Evolutionary conservation across 805 yeast genomes (phyloP).

Genomic region (Henningerozyma blattae): DNA sequence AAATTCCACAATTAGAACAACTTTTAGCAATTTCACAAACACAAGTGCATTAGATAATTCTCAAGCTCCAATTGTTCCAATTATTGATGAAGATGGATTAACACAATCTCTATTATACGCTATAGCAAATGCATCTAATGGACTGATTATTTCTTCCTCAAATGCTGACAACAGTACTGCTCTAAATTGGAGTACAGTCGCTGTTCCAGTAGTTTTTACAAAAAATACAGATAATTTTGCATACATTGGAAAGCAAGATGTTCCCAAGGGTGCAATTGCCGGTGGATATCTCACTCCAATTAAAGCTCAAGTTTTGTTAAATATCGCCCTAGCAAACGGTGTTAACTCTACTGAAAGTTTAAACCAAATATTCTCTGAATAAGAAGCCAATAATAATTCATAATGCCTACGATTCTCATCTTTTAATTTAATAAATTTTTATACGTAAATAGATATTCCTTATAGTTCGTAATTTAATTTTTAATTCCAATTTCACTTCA

Average conservation of each 20-base stretch:
- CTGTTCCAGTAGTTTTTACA: constrained; percentile 17
- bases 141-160: constrained; percentile 12
- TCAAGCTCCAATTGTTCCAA: constrained; percentile 14
- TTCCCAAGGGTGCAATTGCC: constrained; percentile 17
- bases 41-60: constrained; percentile 2
- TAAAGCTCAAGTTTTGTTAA: constrained; percentile 21
- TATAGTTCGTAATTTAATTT: too few species aligned
- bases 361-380: constrained; percentile 5
- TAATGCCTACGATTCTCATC: too few species aligned
- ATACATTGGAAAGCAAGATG: constrained; percentile 8
- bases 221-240: constrained; percentile 4
- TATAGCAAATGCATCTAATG: neutral
- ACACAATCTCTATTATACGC: constrained; percentile 8
- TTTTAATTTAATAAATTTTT: too few species aligned
- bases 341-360: constrained; percentile 8
- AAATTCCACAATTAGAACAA: constrained; percentile 13
- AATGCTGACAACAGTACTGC: constrained; percentile 6
- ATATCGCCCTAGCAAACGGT: constrained; percentile 19
- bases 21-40: constrained; percentile 14
- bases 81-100: constrained; percentile 17
- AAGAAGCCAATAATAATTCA: too few species aligned
- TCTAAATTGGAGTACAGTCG: neutral
- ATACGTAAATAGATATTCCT: too few species aligned
- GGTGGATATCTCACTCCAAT: constrained; percentile 23
- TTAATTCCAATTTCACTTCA: too few species aligned